Percentiles rank a stretch among this genome's conserved stretches.
Evolutionary conservation across 31 red algal species (phyloP).

Genomic region (Bonnemaisonia californica): DNA sequence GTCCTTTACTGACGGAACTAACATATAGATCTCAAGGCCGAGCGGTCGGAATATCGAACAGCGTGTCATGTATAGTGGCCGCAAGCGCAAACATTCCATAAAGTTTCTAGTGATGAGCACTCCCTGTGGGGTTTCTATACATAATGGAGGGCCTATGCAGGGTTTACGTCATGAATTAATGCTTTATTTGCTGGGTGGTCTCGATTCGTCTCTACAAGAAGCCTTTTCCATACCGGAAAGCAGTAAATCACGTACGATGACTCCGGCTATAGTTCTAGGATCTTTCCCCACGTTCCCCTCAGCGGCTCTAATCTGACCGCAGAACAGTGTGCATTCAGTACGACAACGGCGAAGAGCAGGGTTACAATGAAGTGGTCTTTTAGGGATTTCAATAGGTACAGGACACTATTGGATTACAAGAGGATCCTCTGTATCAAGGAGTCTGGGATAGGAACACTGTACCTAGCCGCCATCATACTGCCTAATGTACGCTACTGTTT

Average conservation of each 20-base stretch:
- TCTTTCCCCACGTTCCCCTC: conserved; percentile 14
- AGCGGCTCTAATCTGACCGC: not conserved
- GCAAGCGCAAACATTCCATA: not conserved
- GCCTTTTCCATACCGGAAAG: not conserved
- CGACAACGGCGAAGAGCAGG: not conserved
- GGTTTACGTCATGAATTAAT: conserved; percentile 28
- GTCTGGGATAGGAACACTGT: not conserved
- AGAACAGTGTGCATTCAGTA: no score
- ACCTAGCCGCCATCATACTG: not conserved
- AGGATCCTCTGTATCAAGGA: not conserved
- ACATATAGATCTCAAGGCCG: conserved; percentile 4
- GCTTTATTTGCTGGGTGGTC: not conserved
- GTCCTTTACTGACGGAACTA: conserved; percentile 27
- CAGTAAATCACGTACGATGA: conserved; percentile 30
- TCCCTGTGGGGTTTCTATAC: conserved; percentile 28
- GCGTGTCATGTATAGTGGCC: conserved; percentile 25
- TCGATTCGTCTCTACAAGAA: conserved; percentile 11
- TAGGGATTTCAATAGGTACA: no score
- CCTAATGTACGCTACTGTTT: not conserved
- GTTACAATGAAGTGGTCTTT: not conserved
- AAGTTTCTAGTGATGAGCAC: conserved; percentile 22
- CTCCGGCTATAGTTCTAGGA: conserved; percentile 3
- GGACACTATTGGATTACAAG: conserved; percentile 4
- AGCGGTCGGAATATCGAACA: conserved; percentile 4
- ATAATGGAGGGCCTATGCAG: conserved; percentile 24